Conservation (phyloP, 2,329 filamentous ascomycete genomes). For the Cryoendolithus antarcticus region DNA sequence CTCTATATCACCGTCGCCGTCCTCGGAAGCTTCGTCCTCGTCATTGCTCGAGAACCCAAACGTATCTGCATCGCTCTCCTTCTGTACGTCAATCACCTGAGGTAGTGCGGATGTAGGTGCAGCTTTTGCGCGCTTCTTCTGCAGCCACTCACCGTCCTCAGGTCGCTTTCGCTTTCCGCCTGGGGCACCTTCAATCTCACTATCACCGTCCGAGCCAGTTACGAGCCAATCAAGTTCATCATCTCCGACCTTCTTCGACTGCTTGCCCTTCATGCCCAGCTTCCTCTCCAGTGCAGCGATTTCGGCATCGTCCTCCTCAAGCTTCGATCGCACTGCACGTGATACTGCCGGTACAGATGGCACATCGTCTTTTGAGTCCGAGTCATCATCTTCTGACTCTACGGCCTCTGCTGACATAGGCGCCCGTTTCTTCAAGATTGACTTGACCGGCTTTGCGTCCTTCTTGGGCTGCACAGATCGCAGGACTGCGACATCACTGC, state of each 20-base stretch:
- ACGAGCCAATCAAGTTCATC: conserved; percentile 74
- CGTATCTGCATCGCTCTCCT: no score
- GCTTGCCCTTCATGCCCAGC: conserved; percentile 68
- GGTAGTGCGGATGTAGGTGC: conserved; percentile 3
- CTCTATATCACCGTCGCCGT: conserved; percentile 21
- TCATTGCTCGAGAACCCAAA: no score
- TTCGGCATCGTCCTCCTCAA: conserved; percentile 74
- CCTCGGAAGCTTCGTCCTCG: conserved; percentile 10
- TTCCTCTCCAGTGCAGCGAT: conserved; percentile 81
- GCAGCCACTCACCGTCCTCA: conserved; percentile 51
- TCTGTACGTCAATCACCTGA: no score
- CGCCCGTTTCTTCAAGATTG: conserved; percentile 23
- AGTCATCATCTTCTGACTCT: no score
- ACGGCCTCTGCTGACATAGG: background rate
- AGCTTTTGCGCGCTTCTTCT: conserved; percentile 45
- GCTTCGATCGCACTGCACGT: conserved; percentile 30
- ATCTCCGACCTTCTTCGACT: conserved; percentile 63
- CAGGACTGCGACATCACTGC: no score
- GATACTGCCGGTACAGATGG: conserved; percentile 2
- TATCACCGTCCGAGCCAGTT: conserved; percentile 43
- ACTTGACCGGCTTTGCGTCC: conserved; percentile 22
- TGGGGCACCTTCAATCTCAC: conserved; percentile 29
- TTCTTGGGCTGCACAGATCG: conserved; percentile 6
- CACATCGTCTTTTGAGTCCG: background rate
- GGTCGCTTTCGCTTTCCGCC: conserved; percentile 38